Evolutionary conservation across 1,284 basidiomycete species (phyloP), one percentile per base, ranked within the genome.

Genomic region (Vanrija humicola): DNA sequence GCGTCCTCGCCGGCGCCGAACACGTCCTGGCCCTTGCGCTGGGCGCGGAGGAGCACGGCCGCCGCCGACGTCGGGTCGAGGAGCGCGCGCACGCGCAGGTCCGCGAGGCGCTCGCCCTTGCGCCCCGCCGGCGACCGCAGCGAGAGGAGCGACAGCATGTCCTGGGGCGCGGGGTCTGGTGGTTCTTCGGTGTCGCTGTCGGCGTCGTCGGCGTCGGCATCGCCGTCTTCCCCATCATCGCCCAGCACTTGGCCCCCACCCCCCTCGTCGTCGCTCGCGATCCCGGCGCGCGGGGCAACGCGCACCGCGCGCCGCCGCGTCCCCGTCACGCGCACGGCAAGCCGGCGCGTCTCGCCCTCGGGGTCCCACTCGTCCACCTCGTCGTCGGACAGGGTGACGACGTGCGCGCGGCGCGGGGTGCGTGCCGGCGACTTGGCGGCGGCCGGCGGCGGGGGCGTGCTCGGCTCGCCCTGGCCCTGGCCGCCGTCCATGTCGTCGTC

Each of bases 301-400:
- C 25, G 18, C 19, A 58, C 19, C 7, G 49, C 49, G 6, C 58
- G 23, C 7, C 68, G 50, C 28, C 46, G 40, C 34, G 57, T 59
- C n/a, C 57, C 57, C 7, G 40, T 38, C 10, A 59, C 51, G 6
- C 46, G 50, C 1, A 59, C 23, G 1, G 38, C 34, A 5, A 34
- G 34, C 34, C 12, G 46, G 18, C 43, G 49, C 28, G 50, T 48
- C 23, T 46, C 46, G 16, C 43, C 64, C 47, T 69, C 70, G 9
- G 66, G 64, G 49, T 69, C 69, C 61, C 63, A 71, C 52, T 70
- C 69, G 49, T 71, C 69, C 10, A 34, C 34, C 46, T 69, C 69
- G 43, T 69, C 72, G 23, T 71, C 68, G 3, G 65, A 66, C 5
- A 72, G 48, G 10, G 57, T 43, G 23, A 74, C 15, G 3, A 65